Evolutionary conservation across 2,329 filamentous ascomycete genomes (phyloP).

Genomic region (Colletotrichum melonis): DNA sequence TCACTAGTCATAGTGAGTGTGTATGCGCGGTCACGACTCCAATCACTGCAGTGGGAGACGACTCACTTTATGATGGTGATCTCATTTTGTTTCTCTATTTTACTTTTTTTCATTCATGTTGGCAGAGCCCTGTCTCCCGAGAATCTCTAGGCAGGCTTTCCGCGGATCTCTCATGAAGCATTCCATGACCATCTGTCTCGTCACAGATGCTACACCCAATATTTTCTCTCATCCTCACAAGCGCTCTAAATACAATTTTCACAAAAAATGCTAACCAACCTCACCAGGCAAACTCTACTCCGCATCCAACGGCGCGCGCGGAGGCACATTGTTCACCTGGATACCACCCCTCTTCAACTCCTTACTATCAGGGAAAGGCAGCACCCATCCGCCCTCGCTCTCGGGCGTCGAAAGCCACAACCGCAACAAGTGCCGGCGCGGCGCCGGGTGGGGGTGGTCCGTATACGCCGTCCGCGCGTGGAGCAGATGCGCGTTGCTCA

Average conservation of each 20-base stretch:
- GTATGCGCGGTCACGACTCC: not conserved
- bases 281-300: conserved; percentile 63
- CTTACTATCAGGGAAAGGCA: conserved; percentile 83
- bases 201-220: not conserved
- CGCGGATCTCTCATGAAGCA: no score
- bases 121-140: not conserved
- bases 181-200: no score
- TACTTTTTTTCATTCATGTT: not conserved
- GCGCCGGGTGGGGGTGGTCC: conserved; percentile 72
- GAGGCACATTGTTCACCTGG: conserved; percentile 84
- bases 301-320: conserved; percentile 80
- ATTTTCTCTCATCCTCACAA: not conserved
- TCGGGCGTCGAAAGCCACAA: conserved; percentile 88
- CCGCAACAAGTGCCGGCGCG: conserved; percentile 82
- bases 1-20: no score
- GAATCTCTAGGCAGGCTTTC: not conserved
- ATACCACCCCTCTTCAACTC: conserved; percentile 92
- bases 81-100: not conserved
- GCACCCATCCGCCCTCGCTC: conserved; percentile 83
- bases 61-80: not conserved
- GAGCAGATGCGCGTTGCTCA: conserved; percentile 80
- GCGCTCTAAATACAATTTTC: not conserved
- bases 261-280: not conserved
- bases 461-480: conserved; percentile 86
- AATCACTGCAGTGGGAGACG: not conserved